phyloP scores from a whole-genome alignment of 371 early-diverging fungal genomes.

The Mortierella sp. region DNA sequence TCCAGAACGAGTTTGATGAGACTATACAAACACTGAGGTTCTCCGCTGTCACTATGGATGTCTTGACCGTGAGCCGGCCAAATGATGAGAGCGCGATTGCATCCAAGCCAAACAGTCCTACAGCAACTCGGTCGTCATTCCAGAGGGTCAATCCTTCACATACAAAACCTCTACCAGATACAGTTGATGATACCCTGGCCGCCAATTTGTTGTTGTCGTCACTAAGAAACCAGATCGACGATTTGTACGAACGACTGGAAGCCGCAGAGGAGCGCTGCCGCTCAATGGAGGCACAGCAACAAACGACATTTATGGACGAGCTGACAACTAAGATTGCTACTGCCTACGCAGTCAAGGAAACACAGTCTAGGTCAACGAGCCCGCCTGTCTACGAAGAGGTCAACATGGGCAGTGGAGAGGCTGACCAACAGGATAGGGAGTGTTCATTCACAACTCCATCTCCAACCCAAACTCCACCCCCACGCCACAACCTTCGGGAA shows the following conservation, averaged over 20 bases:
- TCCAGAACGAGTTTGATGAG: conserved; percentile 71
- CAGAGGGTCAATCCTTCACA: neutral
- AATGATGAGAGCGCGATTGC: neutral
- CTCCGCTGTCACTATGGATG: conserved; percentile 73
- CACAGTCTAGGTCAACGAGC: conserved; percentile 7
- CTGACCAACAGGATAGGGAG: conserved; percentile 3
- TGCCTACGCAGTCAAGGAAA: conserved; percentile 2
- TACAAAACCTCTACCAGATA: neutral
- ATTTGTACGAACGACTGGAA: conserved; percentile 65
- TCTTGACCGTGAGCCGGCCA: conserved; percentile 50
- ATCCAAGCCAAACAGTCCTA: neutral
- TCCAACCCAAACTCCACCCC: neutral
- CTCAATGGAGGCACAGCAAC: conserved; percentile 65
- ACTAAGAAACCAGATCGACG: conserved; percentile 55
- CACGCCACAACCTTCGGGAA: too few species aligned
- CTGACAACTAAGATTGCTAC: conserved; percentile 16
- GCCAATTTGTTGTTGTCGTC: neutral
- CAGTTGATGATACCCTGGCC: neutral
- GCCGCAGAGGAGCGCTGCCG: conserved; percentile 66
- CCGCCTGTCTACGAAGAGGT: neutral
- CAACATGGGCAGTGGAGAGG: neutral
- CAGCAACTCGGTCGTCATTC: neutral
- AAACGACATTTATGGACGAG: conserved; percentile 62
- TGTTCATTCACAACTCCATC: too few species aligned
- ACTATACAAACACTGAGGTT: conserved; percentile 74